Percentiles rank a stretch among this genome's conserved stretches.
Conservation (phyloP, 768 basidiomycete species). For the Mycena capillaripes region DNA sequence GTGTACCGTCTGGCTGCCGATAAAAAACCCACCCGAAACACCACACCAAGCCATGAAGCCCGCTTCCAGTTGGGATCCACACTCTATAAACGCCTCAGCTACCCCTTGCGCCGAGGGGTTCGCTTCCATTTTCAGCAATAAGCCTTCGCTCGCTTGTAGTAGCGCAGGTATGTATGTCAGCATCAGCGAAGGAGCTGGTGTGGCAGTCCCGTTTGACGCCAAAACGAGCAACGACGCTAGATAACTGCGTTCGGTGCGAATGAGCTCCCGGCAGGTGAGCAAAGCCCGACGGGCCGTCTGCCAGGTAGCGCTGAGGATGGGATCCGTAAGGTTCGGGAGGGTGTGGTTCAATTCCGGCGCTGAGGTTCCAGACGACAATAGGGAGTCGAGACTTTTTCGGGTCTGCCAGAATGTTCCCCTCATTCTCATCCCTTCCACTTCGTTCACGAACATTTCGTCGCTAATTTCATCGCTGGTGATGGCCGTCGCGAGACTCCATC, state of each 20-base stretch:
- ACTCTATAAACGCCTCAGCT: constrained; percentile 58
- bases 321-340: constrained; percentile 21
- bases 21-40: constrained; percentile 58
- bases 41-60: constrained; percentile 55
- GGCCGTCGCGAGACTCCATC: constrained; percentile 62
- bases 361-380: background rate
- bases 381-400: constrained; percentile 41
- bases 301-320: constrained; percentile 46
- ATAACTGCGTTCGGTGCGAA: constrained; percentile 36
- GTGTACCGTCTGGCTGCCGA: background rate
- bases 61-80: constrained; percentile 59
- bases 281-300: constrained; percentile 53
- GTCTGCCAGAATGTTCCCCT: constrained; percentile 39
- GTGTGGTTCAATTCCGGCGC: constrained; percentile 3
- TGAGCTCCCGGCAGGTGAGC: constrained; percentile 56
- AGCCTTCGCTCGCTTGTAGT: constrained; percentile 53
- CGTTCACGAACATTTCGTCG: constrained; percentile 64
- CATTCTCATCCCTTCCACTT: constrained; percentile 59
- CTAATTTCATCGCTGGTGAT: constrained; percentile 65
- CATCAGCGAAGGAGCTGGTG: constrained; percentile 56
- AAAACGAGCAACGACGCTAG: constrained; percentile 1
- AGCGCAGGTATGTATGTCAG: constrained; percentile 57
- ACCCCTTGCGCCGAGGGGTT: constrained; percentile 63
- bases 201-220: constrained; percentile 15
- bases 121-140: constrained; percentile 55